Evolutionary conservation across 305 asterid species (phyloP), one percentile per base, ranked within the genome.

Genomic region (Rubia balearica): DNA sequence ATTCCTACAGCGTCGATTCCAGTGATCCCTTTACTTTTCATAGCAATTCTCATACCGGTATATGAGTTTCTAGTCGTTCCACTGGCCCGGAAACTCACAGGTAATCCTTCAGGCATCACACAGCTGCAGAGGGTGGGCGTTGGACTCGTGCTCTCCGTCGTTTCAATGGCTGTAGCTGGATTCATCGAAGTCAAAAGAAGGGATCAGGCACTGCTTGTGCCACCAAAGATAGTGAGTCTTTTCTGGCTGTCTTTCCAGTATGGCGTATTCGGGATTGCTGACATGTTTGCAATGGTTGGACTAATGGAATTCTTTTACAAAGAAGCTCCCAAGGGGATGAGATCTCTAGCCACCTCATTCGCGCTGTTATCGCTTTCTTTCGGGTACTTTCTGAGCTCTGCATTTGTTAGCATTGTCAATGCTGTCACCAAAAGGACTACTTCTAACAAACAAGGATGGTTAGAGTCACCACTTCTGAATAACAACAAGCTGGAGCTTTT

Each of bases 251-350:
- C 90, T 1, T 82, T 85, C 56, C 94, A 89, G 55, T 87, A 87
- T 10, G 91, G 90, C 0, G 49, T 92, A 16, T 90, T 90, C 71
- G 96, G 98, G 69, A 10, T 87, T 24, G 89, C 98, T 0, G 96
- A 90, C 69, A 92, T 92, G 98, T 79, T 90, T 63, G 85, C 96
- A 0, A 95, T 95, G 8, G 98, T 90, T 22, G 97, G 98, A 10
- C 73, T 92, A 0, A 73, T 90, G 59, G 98, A 92, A 73, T 92
- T 92, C 86, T 90, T 88, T 78, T 90, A 92, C 84, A 92, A 83
- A 71, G 97, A 92, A 74, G 36, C 82, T 0, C 41, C 85, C 45
- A 78, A 73, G 43, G 96, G 96, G 69, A 90, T 86, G 98, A 87
- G 82, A 73, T 79, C 98, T 10, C 82, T 85, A 67, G 59, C 85